Percentiles rank a stretch among this genome's conserved stretches.
Evolutionary conservation across 331 rosid species (phyloP).

Genomic region (Ulmus americana): DNA sequence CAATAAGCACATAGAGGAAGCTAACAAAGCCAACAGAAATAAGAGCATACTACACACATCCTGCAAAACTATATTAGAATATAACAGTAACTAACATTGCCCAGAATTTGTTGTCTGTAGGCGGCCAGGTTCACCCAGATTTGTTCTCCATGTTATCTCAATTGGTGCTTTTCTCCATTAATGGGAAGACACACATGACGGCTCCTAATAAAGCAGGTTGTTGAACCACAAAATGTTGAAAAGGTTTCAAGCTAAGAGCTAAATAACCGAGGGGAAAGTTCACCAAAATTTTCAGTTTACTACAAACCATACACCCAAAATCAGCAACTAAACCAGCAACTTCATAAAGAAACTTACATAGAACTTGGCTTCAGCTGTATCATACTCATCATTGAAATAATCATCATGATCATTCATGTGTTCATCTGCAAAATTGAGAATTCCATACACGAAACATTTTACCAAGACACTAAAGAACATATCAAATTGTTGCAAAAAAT

Average conservation of each 20-base stretch:
- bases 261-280: too few relatives aligned
- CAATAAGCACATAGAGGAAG: too few relatives aligned
- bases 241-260: background rate
- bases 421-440: conserved; percentile 36
- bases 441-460: background rate
- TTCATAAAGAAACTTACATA: conserved; percentile 40
- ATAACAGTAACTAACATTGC: too few relatives aligned
- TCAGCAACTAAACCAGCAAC: background rate
- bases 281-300: too few relatives aligned
- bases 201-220: background rate
- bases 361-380: conserved; percentile 36
- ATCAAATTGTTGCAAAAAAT: background rate
- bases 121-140: too few relatives aligned
- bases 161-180: background rate
- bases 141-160: too few relatives aligned
- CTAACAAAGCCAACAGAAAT: too few relatives aligned
- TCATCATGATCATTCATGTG: conserved; percentile 28
- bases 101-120: too few relatives aligned
- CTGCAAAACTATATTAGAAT: too few relatives aligned
- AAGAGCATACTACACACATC: too few relatives aligned
- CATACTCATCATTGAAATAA: conserved; percentile 31
- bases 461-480: background rate
- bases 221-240: background rate
- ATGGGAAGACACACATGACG: too few relatives aligned
- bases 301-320: background rate